Evolutionary conservation across 352 stramenopile species (phyloP).

Genomic region (Pythium dissimile): DNA sequence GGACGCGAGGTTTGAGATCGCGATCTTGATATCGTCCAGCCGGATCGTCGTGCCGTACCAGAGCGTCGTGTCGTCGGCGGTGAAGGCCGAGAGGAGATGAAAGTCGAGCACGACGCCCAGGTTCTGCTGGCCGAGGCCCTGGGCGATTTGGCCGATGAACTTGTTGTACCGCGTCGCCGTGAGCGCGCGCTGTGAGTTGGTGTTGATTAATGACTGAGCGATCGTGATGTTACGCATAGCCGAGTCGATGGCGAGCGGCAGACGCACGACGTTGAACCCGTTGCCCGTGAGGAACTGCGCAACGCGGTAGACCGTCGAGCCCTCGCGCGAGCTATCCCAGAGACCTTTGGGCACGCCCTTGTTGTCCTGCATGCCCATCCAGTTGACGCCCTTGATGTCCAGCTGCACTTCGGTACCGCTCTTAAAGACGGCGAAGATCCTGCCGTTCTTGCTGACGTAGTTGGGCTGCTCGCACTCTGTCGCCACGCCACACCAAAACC

Average conservation of each 20-base stretch:
- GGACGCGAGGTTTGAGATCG: conserved; percentile 69
- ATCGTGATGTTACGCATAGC: conserved; percentile 66
- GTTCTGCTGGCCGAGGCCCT: conserved; percentile 72
- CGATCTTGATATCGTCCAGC: conserved; percentile 66
- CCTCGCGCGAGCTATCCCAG: conserved; percentile 79
- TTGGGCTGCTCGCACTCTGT: conserved; percentile 78
- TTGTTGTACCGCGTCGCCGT: conserved; percentile 63
- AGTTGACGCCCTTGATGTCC: conserved; percentile 86
- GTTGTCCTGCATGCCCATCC: conserved; percentile 75
- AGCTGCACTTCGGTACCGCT: conserved; percentile 57
- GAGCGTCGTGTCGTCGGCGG: conserved; percentile 39
- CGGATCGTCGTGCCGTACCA: conserved; percentile 81
- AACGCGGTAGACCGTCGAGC: conserved; percentile 74
- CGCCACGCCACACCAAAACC: neutral
- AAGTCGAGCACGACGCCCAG: conserved; percentile 82
- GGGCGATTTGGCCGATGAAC: conserved; percentile 50
- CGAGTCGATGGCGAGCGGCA: conserved; percentile 70
- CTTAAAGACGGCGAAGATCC: conserved; percentile 56
- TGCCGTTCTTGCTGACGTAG: conserved; percentile 75
- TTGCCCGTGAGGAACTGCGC: conserved; percentile 70
- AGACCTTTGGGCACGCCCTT: conserved; percentile 71
- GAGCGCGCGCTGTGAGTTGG: conserved; percentile 80
- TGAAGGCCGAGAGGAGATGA: conserved; percentile 54
- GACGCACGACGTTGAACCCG: conserved; percentile 78
- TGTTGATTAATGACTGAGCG: conserved; percentile 68